Evolutionary conservation across 805 yeast genomes (phyloP).

Genomic region (Ogataea trehalophila): DNA sequence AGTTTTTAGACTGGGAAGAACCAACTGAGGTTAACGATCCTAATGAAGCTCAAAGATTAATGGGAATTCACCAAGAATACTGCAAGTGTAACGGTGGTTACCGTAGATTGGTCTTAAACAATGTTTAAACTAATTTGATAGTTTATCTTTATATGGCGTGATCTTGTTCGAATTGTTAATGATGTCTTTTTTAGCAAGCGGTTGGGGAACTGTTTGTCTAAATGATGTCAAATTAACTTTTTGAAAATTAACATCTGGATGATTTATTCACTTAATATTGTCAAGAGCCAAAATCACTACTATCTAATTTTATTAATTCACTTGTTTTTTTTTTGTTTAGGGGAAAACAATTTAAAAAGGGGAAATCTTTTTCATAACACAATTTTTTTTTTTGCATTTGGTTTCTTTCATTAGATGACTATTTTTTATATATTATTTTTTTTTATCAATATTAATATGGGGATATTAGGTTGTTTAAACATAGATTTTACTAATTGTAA

Average conservation of each 20-base stretch:
- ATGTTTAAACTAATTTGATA: constrained; percentile 5
- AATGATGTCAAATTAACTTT: too few species aligned
- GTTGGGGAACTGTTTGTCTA: too few species aligned
- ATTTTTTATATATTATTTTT: background rate
- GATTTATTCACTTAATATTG: too few species aligned
- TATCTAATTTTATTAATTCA: too few species aligned
- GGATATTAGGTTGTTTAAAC: background rate
- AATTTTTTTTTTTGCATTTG: background rate
- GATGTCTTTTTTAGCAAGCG: too few species aligned
- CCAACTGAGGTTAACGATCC: constrained; percentile 46
- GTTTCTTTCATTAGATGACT: background rate
- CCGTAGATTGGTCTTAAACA: constrained; percentile 36
- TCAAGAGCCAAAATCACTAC: too few species aligned
- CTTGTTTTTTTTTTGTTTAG: background rate
- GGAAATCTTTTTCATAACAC: background rate
- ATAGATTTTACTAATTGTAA: background rate
- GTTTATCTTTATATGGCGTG: background rate
- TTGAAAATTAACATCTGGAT: too few species aligned
- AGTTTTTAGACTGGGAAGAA: constrained; percentile 45
- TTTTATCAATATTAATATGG: background rate
- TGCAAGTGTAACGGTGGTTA: constrained; percentile 45
- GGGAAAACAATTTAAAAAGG: background rate
- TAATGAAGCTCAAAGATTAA: constrained; percentile 41
- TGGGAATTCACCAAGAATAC: constrained; percentile 41
- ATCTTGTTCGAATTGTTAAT: background rate